Conservation (phyloP, 192 early-diverging fungal genomes). For the Entrophospora sp. region DNA sequence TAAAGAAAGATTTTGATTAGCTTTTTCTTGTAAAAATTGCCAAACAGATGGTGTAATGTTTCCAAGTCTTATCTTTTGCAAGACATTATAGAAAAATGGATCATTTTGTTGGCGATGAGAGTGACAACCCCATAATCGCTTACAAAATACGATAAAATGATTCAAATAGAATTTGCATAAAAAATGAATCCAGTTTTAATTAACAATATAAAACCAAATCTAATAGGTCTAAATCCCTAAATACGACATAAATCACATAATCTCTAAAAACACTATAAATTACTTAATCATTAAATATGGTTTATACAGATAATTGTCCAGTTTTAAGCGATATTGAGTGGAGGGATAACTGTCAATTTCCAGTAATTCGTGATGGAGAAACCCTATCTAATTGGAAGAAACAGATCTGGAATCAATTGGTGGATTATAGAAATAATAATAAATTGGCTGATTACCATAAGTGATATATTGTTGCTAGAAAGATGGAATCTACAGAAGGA, state of each 20-base stretch:
- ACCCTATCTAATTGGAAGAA: constrained; percentile 7
- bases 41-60: too few relatives aligned
- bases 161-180: too few relatives aligned
- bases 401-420: neutral
- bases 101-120: too few relatives aligned
- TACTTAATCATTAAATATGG: too few relatives aligned
- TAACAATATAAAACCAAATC: neutral
- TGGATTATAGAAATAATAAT: constrained; percentile 5
- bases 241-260: constrained; percentile 4
- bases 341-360: constrained; percentile 1
- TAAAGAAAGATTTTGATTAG: too few relatives aligned
- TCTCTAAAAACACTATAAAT: too few relatives aligned
- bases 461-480: constrained; percentile 2
- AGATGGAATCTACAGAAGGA: neutral
- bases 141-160: too few relatives aligned
- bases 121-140: too few relatives aligned
- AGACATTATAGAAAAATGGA: too few relatives aligned
- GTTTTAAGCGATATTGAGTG: neutral
- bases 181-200: neutral
- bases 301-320: too few relatives aligned
- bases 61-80: too few relatives aligned
- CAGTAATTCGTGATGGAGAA: neutral
- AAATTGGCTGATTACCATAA: neutral
- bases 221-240: constrained; percentile 5
- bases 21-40: too few relatives aligned